A percentile compares a stretch with the other conserved stretches of the same genome.
phyloP scores from a whole-genome alignment of 164 flowering plant species.

The Stephania cephalantha region DNA sequence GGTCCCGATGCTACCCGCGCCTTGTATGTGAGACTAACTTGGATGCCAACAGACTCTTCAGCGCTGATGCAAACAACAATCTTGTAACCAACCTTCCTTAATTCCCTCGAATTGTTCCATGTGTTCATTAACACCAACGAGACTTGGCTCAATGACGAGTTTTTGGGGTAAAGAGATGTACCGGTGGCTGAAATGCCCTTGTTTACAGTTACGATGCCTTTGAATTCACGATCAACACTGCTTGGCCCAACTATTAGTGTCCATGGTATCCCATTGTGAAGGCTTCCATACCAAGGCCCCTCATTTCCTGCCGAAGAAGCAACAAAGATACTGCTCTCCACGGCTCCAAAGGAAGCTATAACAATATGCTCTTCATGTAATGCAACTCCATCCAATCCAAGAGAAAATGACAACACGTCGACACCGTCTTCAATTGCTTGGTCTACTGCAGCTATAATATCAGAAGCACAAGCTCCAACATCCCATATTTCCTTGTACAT shows the following conservation, averaged over 20 bases:
- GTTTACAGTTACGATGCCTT: conserved; percentile 6
- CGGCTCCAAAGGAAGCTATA: conserved; percentile 52
- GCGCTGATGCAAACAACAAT: conserved; percentile 6
- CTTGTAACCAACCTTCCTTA: not conserved
- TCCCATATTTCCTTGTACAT: conserved; percentile 57
- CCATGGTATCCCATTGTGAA: conserved; percentile 65
- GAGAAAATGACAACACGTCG: conserved; percentile 51
- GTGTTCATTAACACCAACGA: conserved; percentile 6
- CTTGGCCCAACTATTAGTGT: conserved; percentile 56
- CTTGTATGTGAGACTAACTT: not conserved
- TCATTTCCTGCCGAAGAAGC: conserved; percentile 60
- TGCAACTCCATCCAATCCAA: conserved; percentile 29
- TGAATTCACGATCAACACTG: conserved; percentile 45
- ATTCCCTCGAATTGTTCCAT: conserved; percentile 11
- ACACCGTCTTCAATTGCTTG: conserved; percentile 59
- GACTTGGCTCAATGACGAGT: not conserved
- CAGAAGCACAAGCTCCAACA: conserved; percentile 31
- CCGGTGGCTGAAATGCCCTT: conserved; percentile 5
- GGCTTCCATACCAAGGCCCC: conserved; percentile 33
- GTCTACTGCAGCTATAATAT: conserved; percentile 59
- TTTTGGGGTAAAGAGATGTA: not conserved
- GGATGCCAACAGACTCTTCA: not conserved
- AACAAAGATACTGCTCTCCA: conserved; percentile 48
- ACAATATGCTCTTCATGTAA: conserved; percentile 52
- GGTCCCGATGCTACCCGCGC: conserved; percentile 4